Evolutionary conservation across 208 protist species (phyloP).

Genomic region (Leptomonas pyrrhocoris): DNA sequence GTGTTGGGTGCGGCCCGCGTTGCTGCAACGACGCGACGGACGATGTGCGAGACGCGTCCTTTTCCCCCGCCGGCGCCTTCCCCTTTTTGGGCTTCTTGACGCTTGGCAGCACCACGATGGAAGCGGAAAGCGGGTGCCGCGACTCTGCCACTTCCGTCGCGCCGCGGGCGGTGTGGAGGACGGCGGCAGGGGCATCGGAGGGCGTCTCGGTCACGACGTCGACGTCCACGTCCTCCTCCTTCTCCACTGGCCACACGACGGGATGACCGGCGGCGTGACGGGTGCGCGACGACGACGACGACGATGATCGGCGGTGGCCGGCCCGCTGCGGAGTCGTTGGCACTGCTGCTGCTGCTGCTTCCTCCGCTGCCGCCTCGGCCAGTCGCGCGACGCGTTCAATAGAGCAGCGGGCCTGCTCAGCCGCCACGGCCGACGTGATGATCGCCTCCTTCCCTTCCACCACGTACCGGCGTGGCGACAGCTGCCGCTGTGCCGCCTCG

Average conservation of each 20-base stretch:
- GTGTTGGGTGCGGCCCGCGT: slow-evolving; percentile 9
- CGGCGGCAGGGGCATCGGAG: neutral
- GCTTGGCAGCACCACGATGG: neutral
- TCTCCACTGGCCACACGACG: neutral
- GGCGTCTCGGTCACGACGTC: slow-evolving; percentile 1
- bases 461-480: neutral
- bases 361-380: slow-evolving; percentile 14
- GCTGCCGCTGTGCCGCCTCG: neutral
- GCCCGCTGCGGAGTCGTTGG: neutral
- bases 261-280: neutral
- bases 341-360: neutral
- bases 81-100: neutral
- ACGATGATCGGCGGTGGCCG: neutral
- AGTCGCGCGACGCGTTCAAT: slow-evolving; percentile 7
- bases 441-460: slow-evolving; percentile 16
- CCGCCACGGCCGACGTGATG: slow-evolving; percentile 16
- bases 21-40: slow-evolving; percentile 2
- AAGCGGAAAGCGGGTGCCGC: neutral
- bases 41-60: slow-evolving; percentile 10
- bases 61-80: neutral
- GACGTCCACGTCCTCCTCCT: slow-evolving; percentile 18
- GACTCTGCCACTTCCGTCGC: neutral
- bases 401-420: slow-evolving; percentile 14
- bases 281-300: no score
- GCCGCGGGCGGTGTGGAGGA: neutral